Evolutionary conservation across 257 asterid species (phyloP), one percentile per base, ranked within the genome.

Genomic region (Penstemon newberryi): DNA sequence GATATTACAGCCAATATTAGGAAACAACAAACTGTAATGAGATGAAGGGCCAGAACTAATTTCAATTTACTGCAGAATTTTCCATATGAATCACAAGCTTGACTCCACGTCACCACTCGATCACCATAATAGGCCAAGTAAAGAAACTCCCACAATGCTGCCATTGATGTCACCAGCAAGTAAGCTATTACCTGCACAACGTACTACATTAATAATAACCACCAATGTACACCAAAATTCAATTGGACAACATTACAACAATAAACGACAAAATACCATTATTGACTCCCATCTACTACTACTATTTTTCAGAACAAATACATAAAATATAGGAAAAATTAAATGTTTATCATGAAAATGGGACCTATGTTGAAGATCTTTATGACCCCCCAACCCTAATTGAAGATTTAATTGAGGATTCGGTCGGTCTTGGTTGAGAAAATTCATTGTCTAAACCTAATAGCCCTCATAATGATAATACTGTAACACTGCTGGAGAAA

Each of bases 141-240:
- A 2, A 85, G 59, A 66, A 93, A 79, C 86, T 90, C 96, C 46
- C 36, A 76, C 11, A 70, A 10, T 18, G 96, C 82, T 53, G 95
- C 89, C 83, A 85, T 53, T 25, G 97, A 85, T 61, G 99, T 85
- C 67, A 93, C 89, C 96, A 87, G 73, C 57, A 93, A 79, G 88
- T 90, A 93, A 9, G 99, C 99, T 38, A 87, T 57, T 19, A 87
- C 84, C 99, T 93, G 83, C 5, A 51, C 11, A 57, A 36, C 0
- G 4, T 33, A 46, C 33, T 15, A 15, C 18, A 15, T 15, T n/a
- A n/a, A n/a, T n/a, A n/a, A n/a, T n/a, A n/a, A n/a, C n/a, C n/a
- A n/a, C n/a, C 11, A 57, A 36, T 0, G 4, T 40, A 46, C 41
- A 41, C 11, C 25, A 56, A 13, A 54, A 13, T 43, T 18, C 39